phyloP scores from a whole-genome alignment of 1,284 basidiomycete genomes.

The Farysia itapuensis region DNA sequence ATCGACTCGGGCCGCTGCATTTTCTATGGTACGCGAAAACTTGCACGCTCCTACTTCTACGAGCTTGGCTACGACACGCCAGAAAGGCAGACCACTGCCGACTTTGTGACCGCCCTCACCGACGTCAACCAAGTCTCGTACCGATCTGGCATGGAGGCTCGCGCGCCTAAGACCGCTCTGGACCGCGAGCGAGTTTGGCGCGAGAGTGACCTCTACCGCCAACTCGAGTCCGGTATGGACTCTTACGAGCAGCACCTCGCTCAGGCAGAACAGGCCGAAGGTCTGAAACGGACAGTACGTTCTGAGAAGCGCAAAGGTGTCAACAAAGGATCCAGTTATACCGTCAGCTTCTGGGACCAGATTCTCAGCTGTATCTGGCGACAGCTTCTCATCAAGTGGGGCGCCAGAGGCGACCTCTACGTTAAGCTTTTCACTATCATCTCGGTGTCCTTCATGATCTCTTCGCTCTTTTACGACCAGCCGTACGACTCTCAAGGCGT shows the following conservation, averaged over 20 bases:
- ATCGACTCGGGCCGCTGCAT: conserved; percentile 61
- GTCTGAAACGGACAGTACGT: conserved; percentile 20
- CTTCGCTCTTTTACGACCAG: conserved; percentile 47
- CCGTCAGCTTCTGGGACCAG: conserved; percentile 42
- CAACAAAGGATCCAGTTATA: conserved; percentile 36
- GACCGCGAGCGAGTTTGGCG: conserved; percentile 48
- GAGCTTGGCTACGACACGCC: conserved; percentile 47
- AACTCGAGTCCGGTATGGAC: conserved; percentile 40
- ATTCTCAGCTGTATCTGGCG: conserved; percentile 39
- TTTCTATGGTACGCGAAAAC: conserved; percentile 49
- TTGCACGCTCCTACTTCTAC: conserved; percentile 43
- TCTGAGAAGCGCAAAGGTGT: conserved; percentile 48
- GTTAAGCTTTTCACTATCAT: conserved; percentile 49
- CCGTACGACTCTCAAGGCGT: conserved; percentile 29
- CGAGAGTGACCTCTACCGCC: conserved; percentile 23
- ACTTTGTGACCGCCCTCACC: conserved; percentile 69
- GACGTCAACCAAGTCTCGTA: conserved; percentile 67
- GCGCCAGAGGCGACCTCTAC: conserved; percentile 33
- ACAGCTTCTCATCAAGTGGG: conserved; percentile 48
- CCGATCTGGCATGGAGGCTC: conserved; percentile 63
- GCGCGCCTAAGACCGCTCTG: conserved; percentile 58
- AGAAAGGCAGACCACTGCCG: conserved; percentile 43
- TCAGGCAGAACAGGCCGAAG: conserved; percentile 30
- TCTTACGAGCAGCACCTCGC: conserved; percentile 43
- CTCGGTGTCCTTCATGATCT: conserved; percentile 43